These are phyloP conservation scores for Neobulgaria alba DNA, from an alignment of 2,329 filamentous ascomycete species.

Conservation along the genomic window DNA sequence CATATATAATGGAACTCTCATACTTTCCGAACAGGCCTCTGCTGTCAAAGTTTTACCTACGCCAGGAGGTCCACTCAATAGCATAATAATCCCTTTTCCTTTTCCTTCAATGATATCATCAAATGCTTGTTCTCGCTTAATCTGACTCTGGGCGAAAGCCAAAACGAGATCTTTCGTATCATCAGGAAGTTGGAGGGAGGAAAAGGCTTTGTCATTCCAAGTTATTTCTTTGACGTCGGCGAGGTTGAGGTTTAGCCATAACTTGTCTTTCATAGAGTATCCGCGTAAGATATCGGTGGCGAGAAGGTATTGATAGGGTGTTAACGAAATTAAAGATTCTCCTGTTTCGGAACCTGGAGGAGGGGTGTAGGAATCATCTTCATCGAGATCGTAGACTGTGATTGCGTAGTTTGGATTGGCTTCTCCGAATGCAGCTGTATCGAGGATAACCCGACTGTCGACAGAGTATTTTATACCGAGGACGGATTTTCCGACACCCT, in stretches of 20 bases:
- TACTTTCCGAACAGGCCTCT: constrained; percentile 24
- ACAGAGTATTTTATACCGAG: not conserved
- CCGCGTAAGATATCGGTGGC: not conserved
- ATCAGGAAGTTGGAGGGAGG: constrained; percentile 39
- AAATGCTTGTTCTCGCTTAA: not conserved
- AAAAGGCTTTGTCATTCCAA: constrained; percentile 42
- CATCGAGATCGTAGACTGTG: not conserved
- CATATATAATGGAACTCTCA: constrained; percentile 20
- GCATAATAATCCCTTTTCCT: constrained; percentile 23
- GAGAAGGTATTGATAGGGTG: not conserved
- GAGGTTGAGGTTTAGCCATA: not conserved
- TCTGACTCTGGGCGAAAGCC: constrained; percentile 37
- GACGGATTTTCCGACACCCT: not conserved
- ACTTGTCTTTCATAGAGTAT: constrained; percentile 1
- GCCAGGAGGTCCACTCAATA: constrained; percentile 40
- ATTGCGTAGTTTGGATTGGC: not conserved
- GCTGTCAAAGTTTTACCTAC: constrained; percentile 39
- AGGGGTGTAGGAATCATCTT: not conserved
- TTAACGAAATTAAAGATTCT: not conserved
- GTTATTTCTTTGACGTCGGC: constrained; percentile 24
- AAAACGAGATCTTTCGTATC: constrained; percentile 44
- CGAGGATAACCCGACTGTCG: not conserved
- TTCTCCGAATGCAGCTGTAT: not conserved
- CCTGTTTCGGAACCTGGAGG: not conserved
- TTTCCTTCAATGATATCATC: constrained; percentile 2